A percentile compares a stretch with the other conserved stretches of the same genome.
Evolutionary conservation across 805 yeast genomes (phyloP).

Genomic region (Torulaspora gathmanii): DNA sequence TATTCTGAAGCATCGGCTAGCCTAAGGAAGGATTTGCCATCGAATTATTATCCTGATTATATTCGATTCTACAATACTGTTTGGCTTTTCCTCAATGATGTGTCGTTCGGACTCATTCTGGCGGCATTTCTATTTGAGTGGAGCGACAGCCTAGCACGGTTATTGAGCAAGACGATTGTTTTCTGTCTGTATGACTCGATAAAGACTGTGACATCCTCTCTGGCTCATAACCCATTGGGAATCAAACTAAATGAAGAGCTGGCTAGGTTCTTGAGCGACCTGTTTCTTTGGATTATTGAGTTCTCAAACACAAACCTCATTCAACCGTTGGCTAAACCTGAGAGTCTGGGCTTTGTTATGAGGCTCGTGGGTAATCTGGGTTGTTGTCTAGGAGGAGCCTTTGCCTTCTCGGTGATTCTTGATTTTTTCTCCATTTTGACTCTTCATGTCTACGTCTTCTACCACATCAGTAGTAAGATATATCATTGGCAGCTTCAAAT

Average conservation of each 20-base stretch:
- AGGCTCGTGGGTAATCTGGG: constrained; percentile 38
- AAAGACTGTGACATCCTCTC: constrained; percentile 54
- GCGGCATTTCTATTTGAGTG: constrained; percentile 45
- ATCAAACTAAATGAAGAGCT: constrained; percentile 84
- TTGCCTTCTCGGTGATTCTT: constrained; percentile 58
- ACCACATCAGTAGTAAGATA: constrained; percentile 70
- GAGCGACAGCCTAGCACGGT: constrained; percentile 36
- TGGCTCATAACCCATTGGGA: constrained; percentile 90
- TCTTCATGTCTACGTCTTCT: constrained; percentile 71
- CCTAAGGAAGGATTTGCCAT: constrained; percentile 34
- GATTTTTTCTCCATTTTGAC: constrained; percentile 63
- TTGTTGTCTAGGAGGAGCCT: constrained; percentile 59
- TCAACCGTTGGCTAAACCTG: constrained; percentile 18
- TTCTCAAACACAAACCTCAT: constrained; percentile 48
- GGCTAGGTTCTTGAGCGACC: constrained; percentile 78
- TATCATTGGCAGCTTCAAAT: constrained; percentile 70
- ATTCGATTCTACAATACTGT: constrained; percentile 78
- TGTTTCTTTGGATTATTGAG: constrained; percentile 78
- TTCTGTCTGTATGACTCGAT: constrained; percentile 40
- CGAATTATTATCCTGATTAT: constrained; percentile 54
- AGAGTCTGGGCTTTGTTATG: constrained; percentile 31
- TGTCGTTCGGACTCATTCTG: constrained; percentile 64
- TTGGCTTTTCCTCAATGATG: constrained; percentile 83
- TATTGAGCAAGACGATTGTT: constrained; percentile 29
- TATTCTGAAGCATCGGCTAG: constrained; percentile 15